These are phyloP conservation scores for Aquilaria malaccensis DNA, from an alignment of 345 rosid species.

Conservation along the genomic window DNA sequence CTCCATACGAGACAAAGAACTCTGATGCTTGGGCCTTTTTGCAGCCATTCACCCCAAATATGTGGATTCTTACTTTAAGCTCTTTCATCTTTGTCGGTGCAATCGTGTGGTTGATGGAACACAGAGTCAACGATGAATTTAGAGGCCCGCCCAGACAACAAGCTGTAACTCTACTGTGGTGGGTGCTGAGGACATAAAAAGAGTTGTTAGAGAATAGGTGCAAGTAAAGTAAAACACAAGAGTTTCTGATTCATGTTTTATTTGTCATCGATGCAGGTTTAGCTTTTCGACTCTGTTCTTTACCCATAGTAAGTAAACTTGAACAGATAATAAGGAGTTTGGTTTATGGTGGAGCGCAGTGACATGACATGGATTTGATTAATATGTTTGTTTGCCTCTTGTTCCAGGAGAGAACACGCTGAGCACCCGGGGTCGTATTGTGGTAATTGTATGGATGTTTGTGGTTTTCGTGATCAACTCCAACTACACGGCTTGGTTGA, in stretches of 20 bases:
- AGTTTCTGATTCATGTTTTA: conserved; percentile 14
- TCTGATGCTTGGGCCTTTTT: conserved; percentile 61
- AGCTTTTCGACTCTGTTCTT: conserved; percentile 90
- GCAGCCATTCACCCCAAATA: conserved; percentile 52
- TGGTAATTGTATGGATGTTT: conserved; percentile 91
- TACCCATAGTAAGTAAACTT: conserved; percentile 57
- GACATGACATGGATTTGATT: not conserved
- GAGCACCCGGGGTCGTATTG: conserved; percentile 60
- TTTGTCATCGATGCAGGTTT: conserved; percentile 45
- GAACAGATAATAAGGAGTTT: too few relatives aligned
- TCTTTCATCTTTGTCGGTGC: conserved; percentile 49
- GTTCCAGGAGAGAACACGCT: conserved; percentile 57
- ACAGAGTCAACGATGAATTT: conserved; percentile 63
- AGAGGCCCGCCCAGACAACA: conserved; percentile 68
- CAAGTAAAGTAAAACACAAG: too few relatives aligned
- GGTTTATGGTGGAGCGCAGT: too few relatives aligned
- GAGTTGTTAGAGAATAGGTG: too few relatives aligned
- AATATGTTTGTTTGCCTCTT: not conserved
- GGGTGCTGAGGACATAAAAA: not conserved
- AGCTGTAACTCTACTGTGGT: conserved; percentile 51
- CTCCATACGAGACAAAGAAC: conserved; percentile 30
- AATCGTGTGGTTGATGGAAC: conserved; percentile 80
- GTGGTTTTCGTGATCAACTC: conserved; percentile 76
- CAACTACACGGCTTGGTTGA: conserved; percentile 89
- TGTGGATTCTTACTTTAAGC: conserved; percentile 52